Conservation (phyloP, 257 asterid species). For the Gentiana dahurica region DNA sequence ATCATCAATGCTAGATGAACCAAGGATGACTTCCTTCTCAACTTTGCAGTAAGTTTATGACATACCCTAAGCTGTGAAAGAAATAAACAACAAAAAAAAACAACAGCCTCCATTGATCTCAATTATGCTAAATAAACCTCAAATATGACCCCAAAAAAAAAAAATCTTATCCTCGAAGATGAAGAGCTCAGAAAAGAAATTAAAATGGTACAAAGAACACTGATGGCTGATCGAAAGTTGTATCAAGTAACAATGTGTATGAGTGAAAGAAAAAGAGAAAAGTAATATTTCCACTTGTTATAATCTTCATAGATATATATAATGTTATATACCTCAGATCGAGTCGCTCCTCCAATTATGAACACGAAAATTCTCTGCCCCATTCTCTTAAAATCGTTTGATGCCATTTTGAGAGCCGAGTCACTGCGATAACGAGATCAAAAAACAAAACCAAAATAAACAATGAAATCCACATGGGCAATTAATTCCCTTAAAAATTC, state of each 20-base stretch:
- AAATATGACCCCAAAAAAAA: neutral
- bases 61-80: slow-evolving; percentile 73
- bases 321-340: slow-evolving; percentile 67
- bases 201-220: too few species aligned
- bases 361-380: slow-evolving; percentile 85
- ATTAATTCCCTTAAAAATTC: neutral
- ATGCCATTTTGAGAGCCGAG: slow-evolving; percentile 42
- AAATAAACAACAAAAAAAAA: slow-evolving; percentile 3
- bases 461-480: too few species aligned
- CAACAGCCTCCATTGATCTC: neutral
- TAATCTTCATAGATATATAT: neutral
- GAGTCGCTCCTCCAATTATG: slow-evolving; percentile 91
- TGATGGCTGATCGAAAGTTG: too few species aligned
- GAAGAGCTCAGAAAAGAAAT: slow-evolving; percentile 1
- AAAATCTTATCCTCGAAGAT: slow-evolving; percentile 4
- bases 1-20: slow-evolving; percentile 79
- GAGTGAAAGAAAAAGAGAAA: too few species aligned
- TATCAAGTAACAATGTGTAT: too few species aligned
- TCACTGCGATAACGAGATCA: slow-evolving; percentile 36
- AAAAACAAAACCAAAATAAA: too few species aligned
- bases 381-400: slow-evolving; percentile 66
- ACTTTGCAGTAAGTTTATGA: slow-evolving; percentile 78
- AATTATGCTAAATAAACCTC: slow-evolving; percentile 6
- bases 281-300: too few species aligned
- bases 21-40: slow-evolving; percentile 93